phyloP scores from a whole-genome alignment of 139 green algal species.

The Volvox reticuliferus region DNA sequence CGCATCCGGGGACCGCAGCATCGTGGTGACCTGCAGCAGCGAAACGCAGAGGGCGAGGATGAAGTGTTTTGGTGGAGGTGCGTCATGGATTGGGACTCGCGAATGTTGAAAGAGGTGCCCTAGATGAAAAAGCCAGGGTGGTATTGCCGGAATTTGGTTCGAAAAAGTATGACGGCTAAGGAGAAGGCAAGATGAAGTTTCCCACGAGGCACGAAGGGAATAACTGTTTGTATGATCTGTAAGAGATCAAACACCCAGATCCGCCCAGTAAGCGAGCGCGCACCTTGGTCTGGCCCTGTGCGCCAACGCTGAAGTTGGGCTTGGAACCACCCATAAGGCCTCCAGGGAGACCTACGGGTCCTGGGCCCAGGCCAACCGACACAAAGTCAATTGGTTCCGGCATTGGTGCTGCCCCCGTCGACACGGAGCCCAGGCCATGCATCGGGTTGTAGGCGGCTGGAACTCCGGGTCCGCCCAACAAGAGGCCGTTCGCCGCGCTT shows the following conservation, averaged over 20 bases:
- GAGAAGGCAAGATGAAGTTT: too few species aligned
- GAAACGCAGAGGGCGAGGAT: too few species aligned
- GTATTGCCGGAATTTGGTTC: too few species aligned
- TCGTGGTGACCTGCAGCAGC: conserved; percentile 19
- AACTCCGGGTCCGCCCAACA: too few species aligned
- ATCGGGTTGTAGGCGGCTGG: neutral
- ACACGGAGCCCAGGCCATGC: conserved; percentile 2
- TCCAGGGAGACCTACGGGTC: conserved; percentile 34
- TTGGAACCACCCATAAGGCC: conserved; percentile 25
- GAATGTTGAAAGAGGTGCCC: neutral
- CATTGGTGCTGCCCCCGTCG: neutral
- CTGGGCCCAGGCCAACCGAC: conserved; percentile 28
- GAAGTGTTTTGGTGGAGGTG: neutral
- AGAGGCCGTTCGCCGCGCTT: too few species aligned
- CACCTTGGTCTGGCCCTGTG: conserved; percentile 1
- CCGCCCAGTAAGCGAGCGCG: neutral
- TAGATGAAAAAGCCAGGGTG: too few species aligned
- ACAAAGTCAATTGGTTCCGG: conserved; percentile 42
- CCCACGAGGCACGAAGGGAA: too few species aligned
- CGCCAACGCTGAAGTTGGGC: neutral
- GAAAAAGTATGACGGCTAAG: too few species aligned
- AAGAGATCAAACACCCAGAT: too few species aligned
- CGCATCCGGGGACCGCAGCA: conserved; percentile 5
- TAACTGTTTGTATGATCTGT: too few species aligned
- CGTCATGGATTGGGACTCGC: neutral